These are phyloP conservation scores for Globisporangium solare DNA, from an alignment of 352 stramenopile genomes.

Conservation along the genomic window DNA sequence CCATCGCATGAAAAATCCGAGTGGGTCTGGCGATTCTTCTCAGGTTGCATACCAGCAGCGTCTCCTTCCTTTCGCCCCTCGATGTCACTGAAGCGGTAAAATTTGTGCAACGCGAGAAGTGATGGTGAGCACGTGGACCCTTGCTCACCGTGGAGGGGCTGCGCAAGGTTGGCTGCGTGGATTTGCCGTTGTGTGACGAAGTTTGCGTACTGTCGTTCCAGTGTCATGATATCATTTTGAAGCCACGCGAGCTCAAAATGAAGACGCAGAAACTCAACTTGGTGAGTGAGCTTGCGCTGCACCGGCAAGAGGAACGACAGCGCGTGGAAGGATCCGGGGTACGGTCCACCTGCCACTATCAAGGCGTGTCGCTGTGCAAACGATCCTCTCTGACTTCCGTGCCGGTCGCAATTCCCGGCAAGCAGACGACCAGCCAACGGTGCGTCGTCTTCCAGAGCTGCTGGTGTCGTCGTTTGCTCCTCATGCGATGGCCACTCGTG, in stretches of 20 bases:
- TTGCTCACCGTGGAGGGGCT: background rate
- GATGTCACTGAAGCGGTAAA: conserved; percentile 1
- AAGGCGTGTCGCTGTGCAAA: conserved; percentile 4
- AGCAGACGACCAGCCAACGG: background rate
- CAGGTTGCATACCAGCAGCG: background rate
- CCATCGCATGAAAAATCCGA: background rate
- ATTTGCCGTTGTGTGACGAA: conserved; percentile 30
- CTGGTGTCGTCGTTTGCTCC: background rate
- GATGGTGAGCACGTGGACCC: background rate
- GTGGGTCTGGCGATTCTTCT: background rate
- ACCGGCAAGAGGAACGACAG: conserved; percentile 1
- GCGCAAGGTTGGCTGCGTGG: background rate
- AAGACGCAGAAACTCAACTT: conserved; percentile 28
- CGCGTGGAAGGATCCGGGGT: too few relatives aligned
- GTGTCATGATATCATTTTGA: conserved; percentile 28
- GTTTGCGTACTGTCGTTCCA: conserved; percentile 38
- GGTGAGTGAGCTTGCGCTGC: conserved; percentile 4
- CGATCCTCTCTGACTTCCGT: background rate
- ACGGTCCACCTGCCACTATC: background rate
- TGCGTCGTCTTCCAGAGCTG: background rate
- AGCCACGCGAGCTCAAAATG: conserved; percentile 44
- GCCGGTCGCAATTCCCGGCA: background rate
- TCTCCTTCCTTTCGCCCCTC: background rate
- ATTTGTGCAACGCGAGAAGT: conserved; percentile 8
- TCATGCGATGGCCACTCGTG: background rate